A percentile compares a stretch with the other conserved stretches of the same genome.
These are phyloP conservation scores for Tylopilus sp. DNA, from an alignment of 1,284 basidiomycete species.

Conservation along the genomic window DNA sequence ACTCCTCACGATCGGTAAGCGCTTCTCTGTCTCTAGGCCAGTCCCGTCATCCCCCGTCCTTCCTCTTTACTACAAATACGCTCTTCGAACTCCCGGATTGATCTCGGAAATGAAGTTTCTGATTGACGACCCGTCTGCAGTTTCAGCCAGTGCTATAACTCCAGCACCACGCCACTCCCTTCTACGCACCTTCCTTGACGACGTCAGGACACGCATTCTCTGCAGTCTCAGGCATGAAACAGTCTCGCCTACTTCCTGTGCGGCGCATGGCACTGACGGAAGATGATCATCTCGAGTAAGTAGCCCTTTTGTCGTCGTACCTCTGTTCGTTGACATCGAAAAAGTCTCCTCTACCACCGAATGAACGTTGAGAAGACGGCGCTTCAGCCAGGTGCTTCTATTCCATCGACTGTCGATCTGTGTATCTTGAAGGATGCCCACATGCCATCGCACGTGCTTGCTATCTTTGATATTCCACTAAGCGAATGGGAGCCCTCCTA, in stretches of 20 bases:
- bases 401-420: constrained; percentile 42
- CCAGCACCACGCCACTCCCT: constrained; percentile 7
- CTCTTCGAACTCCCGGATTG: constrained; percentile 1
- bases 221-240: constrained; percentile 21
- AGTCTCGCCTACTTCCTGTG: constrained; percentile 27
- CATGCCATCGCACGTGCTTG: constrained; percentile 49
- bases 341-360: constrained; percentile 46
- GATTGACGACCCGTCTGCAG: constrained; percentile 18
- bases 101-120: constrained; percentile 19
- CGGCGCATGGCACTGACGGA: constrained; percentile 15
- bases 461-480: constrained; percentile 36
- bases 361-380: constrained; percentile 42
- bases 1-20: constrained; percentile 28
- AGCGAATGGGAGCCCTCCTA: constrained; percentile 33
- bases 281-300: constrained; percentile 44
- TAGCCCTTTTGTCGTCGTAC: background rate
- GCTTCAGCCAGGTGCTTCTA: constrained; percentile 24
- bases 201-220: constrained; percentile 14
- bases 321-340: constrained; percentile 9
- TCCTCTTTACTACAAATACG: constrained; percentile 2
- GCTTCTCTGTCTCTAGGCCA: background rate
- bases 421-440: constrained; percentile 39
- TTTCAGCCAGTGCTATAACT: constrained; percentile 14
- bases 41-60: constrained; percentile 5
- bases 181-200: constrained; percentile 8